A percentile compares a stretch with the other conserved stretches of the same genome.
Evolutionary conservation across 2,329 filamentous ascomycete genomes (phyloP).

Genomic region (Penicillium sp.): DNA sequence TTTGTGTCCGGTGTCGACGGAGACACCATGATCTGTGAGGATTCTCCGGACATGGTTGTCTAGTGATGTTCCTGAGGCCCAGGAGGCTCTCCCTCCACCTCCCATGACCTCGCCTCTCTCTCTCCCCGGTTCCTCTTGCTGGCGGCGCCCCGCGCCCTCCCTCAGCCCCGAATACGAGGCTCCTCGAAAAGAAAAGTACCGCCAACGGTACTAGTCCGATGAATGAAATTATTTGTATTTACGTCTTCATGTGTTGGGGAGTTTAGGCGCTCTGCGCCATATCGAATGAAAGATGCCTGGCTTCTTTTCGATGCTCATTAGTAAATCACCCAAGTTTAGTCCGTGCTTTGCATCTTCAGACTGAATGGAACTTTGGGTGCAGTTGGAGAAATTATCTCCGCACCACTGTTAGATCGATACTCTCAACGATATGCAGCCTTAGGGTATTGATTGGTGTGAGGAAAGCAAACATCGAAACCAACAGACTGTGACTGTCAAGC

Average conservation of each 20-base stretch:
- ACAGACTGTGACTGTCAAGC: neutral
- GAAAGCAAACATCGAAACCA: no score
- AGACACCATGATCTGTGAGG: neutral
- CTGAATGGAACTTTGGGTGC: neutral
- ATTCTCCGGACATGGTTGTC: slow-evolving; percentile 1
- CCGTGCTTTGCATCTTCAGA: neutral
- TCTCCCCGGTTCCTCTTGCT: neutral
- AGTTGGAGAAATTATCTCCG: slow-evolving; percentile 4
- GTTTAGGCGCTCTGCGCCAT: no score
- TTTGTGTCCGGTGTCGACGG: neutral
- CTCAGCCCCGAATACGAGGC: neutral
- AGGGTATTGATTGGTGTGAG: neutral
- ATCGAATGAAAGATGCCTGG: neutral
- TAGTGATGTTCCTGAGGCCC: neutral
- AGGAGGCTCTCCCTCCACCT: neutral
- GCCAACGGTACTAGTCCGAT: neutral
- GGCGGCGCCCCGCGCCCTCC: neutral
- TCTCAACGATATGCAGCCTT: neutral
- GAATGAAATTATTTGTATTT: neutral
- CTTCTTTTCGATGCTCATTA: neutral
- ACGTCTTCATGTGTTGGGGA: neutral
- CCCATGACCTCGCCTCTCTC: neutral
- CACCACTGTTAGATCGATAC: neutral
- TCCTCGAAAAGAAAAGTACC: neutral
- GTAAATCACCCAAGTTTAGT: neutral